Percentiles rank a stretch among this genome's conserved stretches.
Conservation (phyloP, 2,329 filamentous ascomycete genomes). For the Calonectria henricotiae region DNA sequence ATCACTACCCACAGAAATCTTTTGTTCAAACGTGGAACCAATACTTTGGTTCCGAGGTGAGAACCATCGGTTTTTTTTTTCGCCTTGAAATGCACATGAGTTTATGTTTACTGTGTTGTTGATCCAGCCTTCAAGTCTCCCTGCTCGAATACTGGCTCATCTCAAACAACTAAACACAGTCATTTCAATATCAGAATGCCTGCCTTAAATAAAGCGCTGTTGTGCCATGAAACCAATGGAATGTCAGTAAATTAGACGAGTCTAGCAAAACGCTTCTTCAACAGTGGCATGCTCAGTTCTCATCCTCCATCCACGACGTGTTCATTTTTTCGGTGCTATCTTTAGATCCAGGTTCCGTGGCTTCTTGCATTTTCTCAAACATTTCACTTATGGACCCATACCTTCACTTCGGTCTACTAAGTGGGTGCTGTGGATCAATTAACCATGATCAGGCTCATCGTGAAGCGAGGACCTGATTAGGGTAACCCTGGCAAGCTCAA, state of each 20-base stretch:
- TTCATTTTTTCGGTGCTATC: neutral
- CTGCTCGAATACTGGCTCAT: neutral
- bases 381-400: neutral
- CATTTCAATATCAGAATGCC: neutral
- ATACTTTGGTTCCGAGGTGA: neutral
- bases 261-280: neutral
- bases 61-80: neutral
- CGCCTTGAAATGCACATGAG: neutral
- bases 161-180: too few relatives aligned
- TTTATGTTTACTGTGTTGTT: neutral
- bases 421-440: neutral
- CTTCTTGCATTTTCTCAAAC: neutral
- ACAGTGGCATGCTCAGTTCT: neutral
- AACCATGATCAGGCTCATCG: neutral
- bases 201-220: neutral
- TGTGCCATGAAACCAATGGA: neutral
- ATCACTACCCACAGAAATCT: constrained; percentile 21
- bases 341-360: too few relatives aligned
- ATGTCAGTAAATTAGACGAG: neutral
- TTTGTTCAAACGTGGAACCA: constrained; percentile 13
- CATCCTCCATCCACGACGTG: neutral
- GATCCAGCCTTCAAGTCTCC: neutral
- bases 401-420: neutral
- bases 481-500: neutral
- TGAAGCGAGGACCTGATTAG: constrained; percentile 4